phyloP scores from a whole-genome alignment of 345 rosid species.

The Cardamine occulta region DNA sequence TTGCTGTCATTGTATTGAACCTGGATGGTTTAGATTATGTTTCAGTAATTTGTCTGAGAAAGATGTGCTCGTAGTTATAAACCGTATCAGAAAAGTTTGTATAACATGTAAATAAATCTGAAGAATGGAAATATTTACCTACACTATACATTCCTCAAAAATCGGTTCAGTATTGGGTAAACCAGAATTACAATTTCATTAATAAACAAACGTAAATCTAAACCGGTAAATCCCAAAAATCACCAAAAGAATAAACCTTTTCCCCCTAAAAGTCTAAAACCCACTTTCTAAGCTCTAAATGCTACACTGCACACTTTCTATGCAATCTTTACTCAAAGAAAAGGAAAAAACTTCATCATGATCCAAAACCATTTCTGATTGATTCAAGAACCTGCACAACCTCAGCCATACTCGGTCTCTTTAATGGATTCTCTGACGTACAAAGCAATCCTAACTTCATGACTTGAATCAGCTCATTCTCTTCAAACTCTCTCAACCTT shows the following conservation, averaged over 20 bases:
- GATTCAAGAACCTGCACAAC: slow-evolving; percentile 97
- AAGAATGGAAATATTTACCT: slow-evolving; percentile 43
- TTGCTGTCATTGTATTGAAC: slow-evolving; percentile 80
- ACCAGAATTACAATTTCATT: neutral
- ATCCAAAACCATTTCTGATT: slow-evolving; percentile 65
- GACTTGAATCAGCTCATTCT: slow-evolving; percentile 90
- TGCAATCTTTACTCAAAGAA: slow-evolving; percentile 28
- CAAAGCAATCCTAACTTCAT: slow-evolving; percentile 92
- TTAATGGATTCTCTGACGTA: slow-evolving; percentile 68
- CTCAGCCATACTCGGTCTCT: slow-evolving; percentile 98
- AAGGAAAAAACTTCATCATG: slow-evolving; percentile 39
- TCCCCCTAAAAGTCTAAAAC: neutral
- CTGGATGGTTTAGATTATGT: slow-evolving; percentile 81
- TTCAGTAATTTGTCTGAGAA: slow-evolving; percentile 59
- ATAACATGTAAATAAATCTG: slow-evolving; percentile 65
- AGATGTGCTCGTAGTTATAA: slow-evolving; percentile 58
- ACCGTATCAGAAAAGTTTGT: slow-evolving; percentile 57
- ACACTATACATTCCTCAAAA: slow-evolving; percentile 1
- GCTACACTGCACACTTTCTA: slow-evolving; percentile 35
- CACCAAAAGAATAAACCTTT: slow-evolving; percentile 29
- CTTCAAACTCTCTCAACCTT: slow-evolving; percentile 71
- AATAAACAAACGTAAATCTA: neutral
- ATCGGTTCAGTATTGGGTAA: neutral
- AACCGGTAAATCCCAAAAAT: slow-evolving; percentile 11
- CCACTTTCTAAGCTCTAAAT: slow-evolving; percentile 19